These are phyloP conservation scores for Aphanomyces stellatus DNA, from an alignment of 352 stramenopile genomes.

Conservation along the genomic window DNA sequence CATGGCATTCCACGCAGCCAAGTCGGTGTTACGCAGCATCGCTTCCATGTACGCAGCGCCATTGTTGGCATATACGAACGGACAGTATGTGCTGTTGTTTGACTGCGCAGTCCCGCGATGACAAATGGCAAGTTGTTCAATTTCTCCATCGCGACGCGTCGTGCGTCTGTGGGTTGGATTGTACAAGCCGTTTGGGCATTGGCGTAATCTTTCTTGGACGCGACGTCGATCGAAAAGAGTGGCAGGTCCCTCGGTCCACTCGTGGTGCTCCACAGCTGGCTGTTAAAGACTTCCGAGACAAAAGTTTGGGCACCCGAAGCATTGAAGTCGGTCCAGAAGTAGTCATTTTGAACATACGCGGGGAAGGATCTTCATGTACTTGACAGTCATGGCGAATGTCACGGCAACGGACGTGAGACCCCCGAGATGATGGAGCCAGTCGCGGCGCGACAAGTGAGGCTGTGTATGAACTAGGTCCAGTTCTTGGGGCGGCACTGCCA, in stretches of 20 bases:
- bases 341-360: neutral
- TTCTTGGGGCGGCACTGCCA: too few species aligned
- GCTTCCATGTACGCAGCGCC: conserved; percentile 11
- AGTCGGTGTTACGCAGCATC: neutral
- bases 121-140: neutral
- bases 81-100: neutral
- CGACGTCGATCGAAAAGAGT: neutral
- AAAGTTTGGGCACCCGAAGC: neutral
- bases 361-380: neutral
- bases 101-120: neutral
- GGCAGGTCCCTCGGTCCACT: neutral
- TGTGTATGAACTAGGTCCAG: too few species aligned
- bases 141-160: neutral
- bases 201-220: neutral
- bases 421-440: too few species aligned
- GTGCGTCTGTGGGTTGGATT: neutral
- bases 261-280: neutral
- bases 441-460: too few species aligned
- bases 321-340: conserved; percentile 11
- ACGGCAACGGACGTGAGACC: neutral
- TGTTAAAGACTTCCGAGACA: conserved; percentile 1
- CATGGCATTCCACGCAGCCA: neutral
- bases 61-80: neutral
- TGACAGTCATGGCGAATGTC: neutral
- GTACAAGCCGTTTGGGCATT: neutral